Conservation (phyloP, 139 green algal species). For the Volvox africanus region DNA sequence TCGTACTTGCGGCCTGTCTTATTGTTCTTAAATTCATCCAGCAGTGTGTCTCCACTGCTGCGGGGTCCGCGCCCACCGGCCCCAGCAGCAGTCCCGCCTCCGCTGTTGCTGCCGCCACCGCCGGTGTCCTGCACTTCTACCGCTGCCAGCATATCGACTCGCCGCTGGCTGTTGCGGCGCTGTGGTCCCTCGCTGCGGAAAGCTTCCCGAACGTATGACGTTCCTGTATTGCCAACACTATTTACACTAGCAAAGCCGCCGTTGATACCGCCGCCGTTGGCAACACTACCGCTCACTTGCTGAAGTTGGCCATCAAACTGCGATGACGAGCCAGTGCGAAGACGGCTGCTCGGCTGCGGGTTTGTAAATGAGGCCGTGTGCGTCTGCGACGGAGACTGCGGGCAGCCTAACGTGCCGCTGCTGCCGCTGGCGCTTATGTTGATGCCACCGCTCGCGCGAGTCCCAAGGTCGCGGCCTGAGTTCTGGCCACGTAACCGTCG, state of each 20-base stretch:
- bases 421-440: background rate
- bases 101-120: conserved; percentile 11
- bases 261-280: background rate
- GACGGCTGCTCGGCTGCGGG: conserved; percentile 12
- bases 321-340: background rate
- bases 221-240: background rate
- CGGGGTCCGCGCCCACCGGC: conserved; percentile 18
- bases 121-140: background rate
- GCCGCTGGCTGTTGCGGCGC: conserved; percentile 35
- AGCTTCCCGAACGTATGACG: conserved; percentile 28
- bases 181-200: background rate
- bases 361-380: background rate
- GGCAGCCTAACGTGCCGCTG: background rate
- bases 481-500: background rate
- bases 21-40: conserved; percentile 87
- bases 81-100: background rate
- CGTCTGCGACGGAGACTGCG: background rate
- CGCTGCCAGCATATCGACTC: background rate
- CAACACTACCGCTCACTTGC: background rate
- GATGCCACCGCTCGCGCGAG: background rate
- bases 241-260: background rate
- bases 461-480: background rate
- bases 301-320: background rate
- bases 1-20: conserved; percentile 63
- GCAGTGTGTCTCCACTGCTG: conserved; percentile 64